Evolutionary conservation across 1,139 yeast species (phyloP).

Genomic region (Suhomyces anneliseae): DNA sequence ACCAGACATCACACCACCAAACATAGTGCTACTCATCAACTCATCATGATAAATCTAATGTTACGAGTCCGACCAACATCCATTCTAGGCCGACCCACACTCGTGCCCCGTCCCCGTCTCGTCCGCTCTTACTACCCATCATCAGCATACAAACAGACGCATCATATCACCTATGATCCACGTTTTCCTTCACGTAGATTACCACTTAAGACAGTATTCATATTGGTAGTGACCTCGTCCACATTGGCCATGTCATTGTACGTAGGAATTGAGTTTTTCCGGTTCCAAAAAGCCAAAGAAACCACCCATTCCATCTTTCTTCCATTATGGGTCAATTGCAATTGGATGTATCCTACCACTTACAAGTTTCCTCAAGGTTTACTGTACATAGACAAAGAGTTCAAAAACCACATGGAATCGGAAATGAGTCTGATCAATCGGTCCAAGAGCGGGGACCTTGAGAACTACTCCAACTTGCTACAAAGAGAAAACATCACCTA

Average conservation of each 20-base stretch:
- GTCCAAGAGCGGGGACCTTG: conserved; percentile 7
- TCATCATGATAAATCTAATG: neutral
- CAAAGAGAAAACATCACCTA: conserved; percentile 27
- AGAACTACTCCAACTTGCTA: conserved; percentile 16
- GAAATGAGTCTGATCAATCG: conserved; percentile 17
- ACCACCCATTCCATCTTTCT: conserved; percentile 20
- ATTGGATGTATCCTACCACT: conserved; percentile 23
- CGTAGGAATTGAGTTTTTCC: conserved; percentile 22
- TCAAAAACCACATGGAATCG: conserved; percentile 14
- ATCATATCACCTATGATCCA: conserved; percentile 4
- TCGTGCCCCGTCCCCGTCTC: neutral
- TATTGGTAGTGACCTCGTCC: conserved; percentile 25
- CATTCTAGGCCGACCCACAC: neutral
- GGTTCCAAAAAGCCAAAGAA: conserved; percentile 13
- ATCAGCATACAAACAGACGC: neutral
- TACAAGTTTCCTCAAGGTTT: conserved; percentile 27
- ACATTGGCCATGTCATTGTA: conserved; percentile 27
- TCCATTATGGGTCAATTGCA: conserved; percentile 35
- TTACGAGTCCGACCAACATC: neutral
- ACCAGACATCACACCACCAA: too few species aligned
- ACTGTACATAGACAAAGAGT: conserved; percentile 28
- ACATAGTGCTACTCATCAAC: neutral
- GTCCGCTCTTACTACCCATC: conserved; percentile 1
- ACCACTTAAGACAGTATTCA: conserved; percentile 23
- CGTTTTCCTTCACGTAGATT: conserved; percentile 11